Conservation (phyloP, 768 basidiomycete genomes). For the Tricholoma saponaceum region DNA sequence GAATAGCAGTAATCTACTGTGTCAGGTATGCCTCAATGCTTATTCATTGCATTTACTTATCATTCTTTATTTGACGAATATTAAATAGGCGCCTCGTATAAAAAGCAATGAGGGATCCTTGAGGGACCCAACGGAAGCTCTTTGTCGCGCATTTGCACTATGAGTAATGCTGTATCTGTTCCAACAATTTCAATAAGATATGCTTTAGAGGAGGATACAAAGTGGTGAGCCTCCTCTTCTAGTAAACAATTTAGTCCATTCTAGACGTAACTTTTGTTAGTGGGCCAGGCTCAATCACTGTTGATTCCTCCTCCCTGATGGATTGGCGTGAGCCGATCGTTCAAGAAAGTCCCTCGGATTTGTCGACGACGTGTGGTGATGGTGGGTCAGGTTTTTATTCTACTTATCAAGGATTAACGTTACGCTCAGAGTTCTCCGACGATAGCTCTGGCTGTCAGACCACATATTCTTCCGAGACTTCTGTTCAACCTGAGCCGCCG, state of each 20-base stretch:
- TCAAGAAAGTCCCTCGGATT: neutral
- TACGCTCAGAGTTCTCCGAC: neutral
- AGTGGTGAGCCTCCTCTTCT: neutral
- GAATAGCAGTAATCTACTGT: neutral
- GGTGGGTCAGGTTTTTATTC: neutral
- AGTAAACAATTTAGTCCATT: neutral
- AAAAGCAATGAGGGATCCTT: neutral
- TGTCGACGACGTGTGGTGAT: neutral
- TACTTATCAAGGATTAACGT: no score
- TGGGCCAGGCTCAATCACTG: neutral
- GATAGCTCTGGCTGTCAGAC: neutral
- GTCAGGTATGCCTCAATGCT: no score
- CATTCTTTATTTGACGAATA: no score
- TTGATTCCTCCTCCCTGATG: neutral
- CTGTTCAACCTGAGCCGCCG: neutral
- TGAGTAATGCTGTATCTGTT: neutral
- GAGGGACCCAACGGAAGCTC: neutral
- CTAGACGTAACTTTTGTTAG: neutral
- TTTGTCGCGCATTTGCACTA: neutral
- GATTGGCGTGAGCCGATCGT: neutral
- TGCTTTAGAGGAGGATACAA: neutral
- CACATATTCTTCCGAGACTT: neutral
- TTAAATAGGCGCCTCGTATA: neutral
- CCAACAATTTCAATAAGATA: neutral
- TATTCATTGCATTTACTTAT: no score